These are phyloP conservation scores for Favolaschia claudopus DNA, from an alignment of 768 basidiomycete species.

Conservation along the genomic window DNA sequence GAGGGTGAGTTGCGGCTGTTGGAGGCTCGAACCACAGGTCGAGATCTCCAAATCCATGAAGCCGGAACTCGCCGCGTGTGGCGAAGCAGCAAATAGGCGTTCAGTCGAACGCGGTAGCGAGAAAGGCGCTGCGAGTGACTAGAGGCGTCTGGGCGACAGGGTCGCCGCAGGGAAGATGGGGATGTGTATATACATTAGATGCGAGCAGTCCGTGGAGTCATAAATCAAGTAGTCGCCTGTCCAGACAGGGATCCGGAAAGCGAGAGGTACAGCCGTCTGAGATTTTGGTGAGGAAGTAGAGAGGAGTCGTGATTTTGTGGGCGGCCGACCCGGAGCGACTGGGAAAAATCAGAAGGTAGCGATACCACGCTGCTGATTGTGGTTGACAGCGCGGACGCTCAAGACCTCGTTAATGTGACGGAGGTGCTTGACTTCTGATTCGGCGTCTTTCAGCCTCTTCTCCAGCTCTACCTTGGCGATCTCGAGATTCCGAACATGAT, in stretches of 20 bases:
- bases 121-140: slow-evolving; percentile 46
- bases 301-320: slow-evolving; percentile 34
- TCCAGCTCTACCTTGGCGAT: slow-evolving; percentile 78
- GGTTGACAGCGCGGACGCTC: slow-evolving; percentile 85
- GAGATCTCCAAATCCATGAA: slow-evolving; percentile 37
- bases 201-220: slow-evolving; percentile 49
- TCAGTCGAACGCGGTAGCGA: slow-evolving; percentile 36
- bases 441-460: slow-evolving; percentile 78
- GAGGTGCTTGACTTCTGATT: slow-evolving; percentile 82
- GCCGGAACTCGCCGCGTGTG: slow-evolving; percentile 46
- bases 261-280: slow-evolving; percentile 49
- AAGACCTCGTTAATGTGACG: slow-evolving; percentile 88
- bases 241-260: slow-evolving; percentile 34
- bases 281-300: slow-evolving; percentile 38
- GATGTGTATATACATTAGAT: slow-evolving; percentile 51
- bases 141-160: slow-evolving; percentile 42
- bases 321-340: slow-evolving; percentile 39
- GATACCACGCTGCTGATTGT: slow-evolving; percentile 68
- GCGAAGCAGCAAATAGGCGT: slow-evolving; percentile 64
- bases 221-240: slow-evolving; percentile 31
- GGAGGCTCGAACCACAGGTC: slow-evolving; percentile 51
- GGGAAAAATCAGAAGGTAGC: slow-evolving; percentile 52
- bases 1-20: slow-evolving; percentile 28
- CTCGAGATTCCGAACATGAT: slow-evolving; percentile 88
- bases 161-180: slow-evolving; percentile 35